Evolutionary conservation across 495 filamentous ascomycete species (phyloP).

Genomic region (Choiromyces venosus): DNA sequence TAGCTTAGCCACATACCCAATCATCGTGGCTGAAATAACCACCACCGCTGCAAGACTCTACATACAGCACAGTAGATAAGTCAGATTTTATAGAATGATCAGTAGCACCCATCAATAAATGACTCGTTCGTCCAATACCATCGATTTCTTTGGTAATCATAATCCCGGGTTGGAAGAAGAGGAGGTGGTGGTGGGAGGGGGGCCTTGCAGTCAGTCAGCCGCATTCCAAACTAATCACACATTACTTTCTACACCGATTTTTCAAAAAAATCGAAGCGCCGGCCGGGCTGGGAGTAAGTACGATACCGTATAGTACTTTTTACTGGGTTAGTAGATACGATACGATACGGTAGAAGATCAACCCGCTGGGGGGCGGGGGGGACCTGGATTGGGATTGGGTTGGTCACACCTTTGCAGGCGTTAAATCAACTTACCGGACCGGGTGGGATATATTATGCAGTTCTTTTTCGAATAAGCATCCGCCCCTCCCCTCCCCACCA

Average conservation of each 20-base stretch:
- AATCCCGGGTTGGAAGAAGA: neutral
- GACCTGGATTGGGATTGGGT: neutral
- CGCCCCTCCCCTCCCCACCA: neutral
- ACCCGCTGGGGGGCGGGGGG: too few species aligned
- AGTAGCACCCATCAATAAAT: neutral
- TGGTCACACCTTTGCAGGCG: neutral
- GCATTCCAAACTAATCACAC: neutral
- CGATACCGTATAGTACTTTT: neutral
- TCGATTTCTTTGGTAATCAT: neutral
- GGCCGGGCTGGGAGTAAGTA: neutral
- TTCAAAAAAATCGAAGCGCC: neutral
- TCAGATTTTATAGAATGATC: neutral
- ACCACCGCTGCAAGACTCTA: too few species aligned
- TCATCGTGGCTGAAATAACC: neutral
- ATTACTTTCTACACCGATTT: neutral
- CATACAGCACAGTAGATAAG: neutral
- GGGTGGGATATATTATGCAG: neutral
- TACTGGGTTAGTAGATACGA: neutral
- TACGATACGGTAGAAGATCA: neutral
- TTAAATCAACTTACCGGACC: neutral
- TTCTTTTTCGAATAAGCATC: neutral
- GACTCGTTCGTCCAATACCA: neutral
- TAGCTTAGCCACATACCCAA: neutral
- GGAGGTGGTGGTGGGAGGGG: too few species aligned
- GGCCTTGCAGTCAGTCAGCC: neutral